phyloP scores from a whole-genome alignment of 352 stramenopile genomes.

The Peronospora belbahrii region DNA sequence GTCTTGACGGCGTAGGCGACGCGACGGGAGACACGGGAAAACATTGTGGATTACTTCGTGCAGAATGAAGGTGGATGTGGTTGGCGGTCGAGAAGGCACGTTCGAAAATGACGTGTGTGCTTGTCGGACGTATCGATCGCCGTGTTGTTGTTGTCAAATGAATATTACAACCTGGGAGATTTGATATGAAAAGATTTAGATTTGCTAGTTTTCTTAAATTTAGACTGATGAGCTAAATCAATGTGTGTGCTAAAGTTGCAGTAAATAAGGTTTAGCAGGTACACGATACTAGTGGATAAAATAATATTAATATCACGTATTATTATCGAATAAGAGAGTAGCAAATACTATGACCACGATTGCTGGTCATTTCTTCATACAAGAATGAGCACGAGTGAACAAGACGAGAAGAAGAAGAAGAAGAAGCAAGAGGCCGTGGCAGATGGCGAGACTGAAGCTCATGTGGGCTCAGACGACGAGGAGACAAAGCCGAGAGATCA shows the following conservation, averaged over 20 bases:
- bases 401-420: conserved; percentile 27
- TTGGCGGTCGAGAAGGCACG: no score
- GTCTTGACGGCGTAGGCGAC: conserved; percentile 56
- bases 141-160: no score
- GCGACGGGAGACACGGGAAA: conserved; percentile 56
- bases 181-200: no score
- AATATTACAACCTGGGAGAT: no score
- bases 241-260: not conserved
- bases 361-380: conserved; percentile 17
- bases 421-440: no score
- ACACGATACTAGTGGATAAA: conserved; percentile 5
- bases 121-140: no score
- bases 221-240: no score
- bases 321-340: conserved; percentile 23
- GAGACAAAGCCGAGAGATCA: conserved; percentile 46
- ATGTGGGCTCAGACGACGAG: conserved; percentile 51
- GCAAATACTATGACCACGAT: no score
- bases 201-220: no score
- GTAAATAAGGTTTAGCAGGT: not conserved
- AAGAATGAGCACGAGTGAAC: conserved; percentile 23
- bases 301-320: not conserved
- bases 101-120: no score
- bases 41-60: conserved; percentile 54
- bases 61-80: no score
- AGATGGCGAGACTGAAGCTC: conserved; percentile 2